Conservation (phyloP, 192 early-diverging fungal species). For the Coemansia sp. region DNA sequence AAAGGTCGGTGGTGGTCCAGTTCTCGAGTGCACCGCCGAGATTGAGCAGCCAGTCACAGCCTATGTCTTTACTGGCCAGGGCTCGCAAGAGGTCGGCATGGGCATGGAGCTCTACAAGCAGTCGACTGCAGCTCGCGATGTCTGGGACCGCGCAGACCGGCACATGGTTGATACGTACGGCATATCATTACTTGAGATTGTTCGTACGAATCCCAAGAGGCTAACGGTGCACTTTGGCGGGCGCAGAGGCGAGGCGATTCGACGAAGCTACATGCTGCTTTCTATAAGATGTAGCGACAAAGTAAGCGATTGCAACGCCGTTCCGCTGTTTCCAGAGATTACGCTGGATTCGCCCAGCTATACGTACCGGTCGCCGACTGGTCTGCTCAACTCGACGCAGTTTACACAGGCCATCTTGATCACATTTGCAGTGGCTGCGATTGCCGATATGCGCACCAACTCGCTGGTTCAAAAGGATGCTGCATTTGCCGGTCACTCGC, state of each 20-base stretch:
- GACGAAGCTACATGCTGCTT: conserved; percentile 69
- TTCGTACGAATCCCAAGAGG: conserved; percentile 75
- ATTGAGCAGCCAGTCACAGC: conserved; percentile 88
- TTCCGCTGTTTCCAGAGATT: conserved; percentile 55
- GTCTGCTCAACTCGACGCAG: conserved; percentile 89
- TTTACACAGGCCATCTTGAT: conserved; percentile 89
- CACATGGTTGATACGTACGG: conserved; percentile 86
- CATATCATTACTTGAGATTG: conserved; percentile 88
- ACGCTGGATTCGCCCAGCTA: conserved; percentile 70
- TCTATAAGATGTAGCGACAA: neutral
- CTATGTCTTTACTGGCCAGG: conserved; percentile 97
- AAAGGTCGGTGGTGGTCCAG: conserved; percentile 68
- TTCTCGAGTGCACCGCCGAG: conserved; percentile 80
- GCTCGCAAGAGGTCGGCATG: conserved; percentile 93
- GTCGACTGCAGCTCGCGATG: conserved; percentile 74
- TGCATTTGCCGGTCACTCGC: conserved; percentile 88
- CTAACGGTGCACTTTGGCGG: conserved; percentile 78
- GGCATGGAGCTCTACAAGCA: conserved; percentile 91
- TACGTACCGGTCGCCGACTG: conserved; percentile 79
- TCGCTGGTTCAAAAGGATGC: conserved; percentile 78
- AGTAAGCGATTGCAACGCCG: conserved; percentile 40
- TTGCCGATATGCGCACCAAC: conserved; percentile 84
- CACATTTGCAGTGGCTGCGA: conserved; percentile 81
- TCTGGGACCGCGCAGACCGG: conserved; percentile 91
- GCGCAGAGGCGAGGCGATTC: conserved; percentile 76